Evolutionary conservation across 805 yeast species (phyloP).

Genomic region (Martiniozyma abietophila): DNA sequence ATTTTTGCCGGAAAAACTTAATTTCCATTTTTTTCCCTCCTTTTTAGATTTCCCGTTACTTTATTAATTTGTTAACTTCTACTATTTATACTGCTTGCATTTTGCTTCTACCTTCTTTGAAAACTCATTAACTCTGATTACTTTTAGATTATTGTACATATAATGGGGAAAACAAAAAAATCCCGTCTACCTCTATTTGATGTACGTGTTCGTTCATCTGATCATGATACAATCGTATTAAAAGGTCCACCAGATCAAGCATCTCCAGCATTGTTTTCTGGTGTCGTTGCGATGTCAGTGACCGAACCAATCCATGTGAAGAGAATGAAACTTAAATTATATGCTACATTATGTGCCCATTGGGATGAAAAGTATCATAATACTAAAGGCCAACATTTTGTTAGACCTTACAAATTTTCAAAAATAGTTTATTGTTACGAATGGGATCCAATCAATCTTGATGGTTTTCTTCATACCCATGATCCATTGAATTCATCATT

Average conservation of each 20-base stretch:
- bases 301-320: slow-evolving; percentile 67
- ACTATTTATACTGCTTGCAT: too few relatives aligned
- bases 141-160: too few relatives aligned
- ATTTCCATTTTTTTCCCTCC: too few relatives aligned
- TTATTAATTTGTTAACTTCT: too few relatives aligned
- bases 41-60: too few relatives aligned
- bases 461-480: slow-evolving; percentile 23
- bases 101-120: too few relatives aligned
- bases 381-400: slow-evolving; percentile 31
- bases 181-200: slow-evolving; percentile 29
- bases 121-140: too few relatives aligned
- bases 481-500: slow-evolving; percentile 17
- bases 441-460: slow-evolving; percentile 65
- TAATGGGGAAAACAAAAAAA: slow-evolving; percentile 19
- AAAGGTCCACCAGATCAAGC: slow-evolving; percentile 78
- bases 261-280: slow-evolving; percentile 63
- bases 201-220: slow-evolving; percentile 53
- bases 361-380: slow-evolving; percentile 50
- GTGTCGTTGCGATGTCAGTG: slow-evolving; percentile 67
- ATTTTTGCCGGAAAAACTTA: background rate
- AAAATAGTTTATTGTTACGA: slow-evolving; percentile 62
- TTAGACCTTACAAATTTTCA: slow-evolving; percentile 44
- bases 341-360: slow-evolving; percentile 56
- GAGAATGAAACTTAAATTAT: slow-evolving; percentile 52
- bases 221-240: slow-evolving; percentile 69